Evolutionary conservation across 208 protist species (phyloP), one percentile per base, ranked within the genome.

Genomic region (Acanthamoeba polyphaga): DNA sequence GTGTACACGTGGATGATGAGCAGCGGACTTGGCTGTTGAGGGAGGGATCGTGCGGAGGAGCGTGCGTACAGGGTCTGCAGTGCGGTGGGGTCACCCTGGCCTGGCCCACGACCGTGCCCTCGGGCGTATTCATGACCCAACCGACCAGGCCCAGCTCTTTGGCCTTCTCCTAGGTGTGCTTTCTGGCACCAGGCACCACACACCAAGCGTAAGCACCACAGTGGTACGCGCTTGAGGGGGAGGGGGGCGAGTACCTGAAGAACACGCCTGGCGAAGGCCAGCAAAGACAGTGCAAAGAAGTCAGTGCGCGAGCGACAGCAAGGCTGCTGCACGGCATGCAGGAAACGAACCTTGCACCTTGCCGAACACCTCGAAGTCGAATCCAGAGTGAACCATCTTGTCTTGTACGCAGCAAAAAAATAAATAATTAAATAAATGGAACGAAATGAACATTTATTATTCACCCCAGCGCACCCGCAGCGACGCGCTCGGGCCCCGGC

Each of bases 331-430:
- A 46, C 43, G 2, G 7, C 43, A 46, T 46, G 43, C 43, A 46
- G 43, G 43, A 10, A 85, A 38, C 51, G 49, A 46, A 91, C 84
- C 84, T 72, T 91, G 84, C 84, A 91, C 84, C 32, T 91, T 91
- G 84, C 84, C 84, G 24, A 91, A 91, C 38, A 91, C 84, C 84
- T 91, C 84, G 64, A 51, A 91, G 51, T 91, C 84, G 84, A 91
- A 91, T 17, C 29, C 34, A 43, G 22, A 17, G 6, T n/a, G 32
- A 0, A 34, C 24, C 29, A 72, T 34, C 64, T 72, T 72, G 15
- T 84, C 9, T 38, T 84, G 68, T 12, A 5, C 15, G 68, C 24
- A 43, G 34, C 9, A 76, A 27, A 15, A 0, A 74, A 38, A 38
- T 43, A 5, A 43, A 43, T 43, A 74, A 74, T 43, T 1, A 9